phyloP scores from a whole-genome alignment of 805 yeast species.

The Henningerozyma blattae region DNA sequence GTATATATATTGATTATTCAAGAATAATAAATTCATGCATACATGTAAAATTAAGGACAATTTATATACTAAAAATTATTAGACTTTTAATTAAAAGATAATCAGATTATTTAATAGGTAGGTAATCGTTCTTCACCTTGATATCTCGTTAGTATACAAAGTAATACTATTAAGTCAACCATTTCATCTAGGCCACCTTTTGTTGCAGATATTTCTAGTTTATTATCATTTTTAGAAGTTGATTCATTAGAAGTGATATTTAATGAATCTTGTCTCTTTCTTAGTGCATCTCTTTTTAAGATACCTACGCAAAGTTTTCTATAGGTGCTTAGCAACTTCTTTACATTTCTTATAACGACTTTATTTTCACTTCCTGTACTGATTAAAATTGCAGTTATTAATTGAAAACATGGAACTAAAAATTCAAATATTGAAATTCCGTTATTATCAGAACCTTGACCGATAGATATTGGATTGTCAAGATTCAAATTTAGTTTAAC shows the following conservation, averaged over 20 bases:
- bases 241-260: constrained; percentile 14
- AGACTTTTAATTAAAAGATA: too few relatives aligned
- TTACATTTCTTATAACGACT: constrained; percentile 42
- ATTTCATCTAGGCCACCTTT: constrained; percentile 34
- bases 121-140: constrained; percentile 20
- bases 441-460: constrained; percentile 12
- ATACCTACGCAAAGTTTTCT: constrained; percentile 48
- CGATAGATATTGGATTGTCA: constrained; percentile 36
- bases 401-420: constrained; percentile 61
- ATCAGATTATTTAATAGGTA: not conserved
- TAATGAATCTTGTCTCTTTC: constrained; percentile 18
- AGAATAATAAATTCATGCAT: too few relatives aligned
- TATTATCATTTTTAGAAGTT: not conserved
- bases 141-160: constrained; percentile 38
- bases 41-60: too few relatives aligned
- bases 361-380: constrained; percentile 71
- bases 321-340: constrained; percentile 38
- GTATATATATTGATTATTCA: too few relatives aligned
- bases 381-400: constrained; percentile 52
- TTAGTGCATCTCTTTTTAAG: constrained; percentile 42
- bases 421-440: constrained; percentile 52
- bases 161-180: constrained; percentile 41
- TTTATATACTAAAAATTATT: too few relatives aligned
- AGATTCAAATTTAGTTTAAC: constrained; percentile 29
- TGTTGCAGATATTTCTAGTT: constrained; percentile 5